These are phyloP conservation scores for Globisporangium irregulare DNA, from an alignment of 352 stramenopile species.

Conservation along the genomic window DNA sequence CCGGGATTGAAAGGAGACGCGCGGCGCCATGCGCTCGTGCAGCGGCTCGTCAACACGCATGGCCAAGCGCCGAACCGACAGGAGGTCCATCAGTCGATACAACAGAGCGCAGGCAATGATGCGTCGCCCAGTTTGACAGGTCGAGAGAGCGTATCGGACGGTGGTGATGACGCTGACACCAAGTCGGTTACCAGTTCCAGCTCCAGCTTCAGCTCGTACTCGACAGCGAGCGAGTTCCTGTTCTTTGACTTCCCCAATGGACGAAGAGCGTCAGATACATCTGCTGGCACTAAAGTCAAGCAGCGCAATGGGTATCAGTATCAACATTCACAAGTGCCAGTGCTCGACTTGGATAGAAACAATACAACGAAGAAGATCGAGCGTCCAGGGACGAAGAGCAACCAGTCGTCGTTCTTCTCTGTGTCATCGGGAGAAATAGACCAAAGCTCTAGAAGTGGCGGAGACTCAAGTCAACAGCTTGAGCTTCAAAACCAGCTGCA, in stretches of 20 bases:
- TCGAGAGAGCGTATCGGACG: constrained; percentile 3
- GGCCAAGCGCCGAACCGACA: background rate
- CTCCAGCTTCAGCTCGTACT: constrained; percentile 36
- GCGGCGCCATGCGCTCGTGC: constrained; percentile 37
- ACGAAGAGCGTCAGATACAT: background rate
- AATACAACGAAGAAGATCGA: background rate
- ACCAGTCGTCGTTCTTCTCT: constrained; percentile 3
- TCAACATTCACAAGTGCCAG: background rate
- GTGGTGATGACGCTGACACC: constrained; percentile 17
- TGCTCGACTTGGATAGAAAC: background rate
- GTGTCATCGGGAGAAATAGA: background rate
- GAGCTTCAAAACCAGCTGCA: constrained; percentile 12
- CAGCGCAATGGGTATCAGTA: background rate
- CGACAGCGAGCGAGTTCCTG: constrained; percentile 36
- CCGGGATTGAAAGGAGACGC: constrained; percentile 43
- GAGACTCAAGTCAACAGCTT: background rate
- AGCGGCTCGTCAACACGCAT: constrained; percentile 33
- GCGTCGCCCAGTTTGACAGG: background rate
- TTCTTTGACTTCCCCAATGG: constrained; percentile 32
- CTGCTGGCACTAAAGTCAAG: background rate
- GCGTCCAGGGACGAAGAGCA: background rate
- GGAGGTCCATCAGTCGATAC: background rate
- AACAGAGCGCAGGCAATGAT: background rate
- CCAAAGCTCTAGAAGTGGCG: background rate
- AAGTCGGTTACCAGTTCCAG: constrained; percentile 19